phyloP scores from a whole-genome alignment of 495 filamentous ascomycete species.

The Apodospora peruviana region DNA sequence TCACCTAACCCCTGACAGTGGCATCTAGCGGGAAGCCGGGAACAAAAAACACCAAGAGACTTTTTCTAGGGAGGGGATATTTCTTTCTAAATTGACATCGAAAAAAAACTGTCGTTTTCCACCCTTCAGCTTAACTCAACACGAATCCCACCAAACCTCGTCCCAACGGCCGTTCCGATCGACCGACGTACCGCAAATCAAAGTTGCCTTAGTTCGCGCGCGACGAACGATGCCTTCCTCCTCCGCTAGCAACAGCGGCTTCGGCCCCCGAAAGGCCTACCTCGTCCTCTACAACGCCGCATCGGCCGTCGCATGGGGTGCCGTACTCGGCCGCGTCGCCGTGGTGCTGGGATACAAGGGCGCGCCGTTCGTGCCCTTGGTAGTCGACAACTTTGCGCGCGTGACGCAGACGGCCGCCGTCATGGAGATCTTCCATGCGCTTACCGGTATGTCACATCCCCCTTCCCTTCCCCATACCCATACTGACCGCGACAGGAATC shows the following conservation, averaged over 20 bases:
- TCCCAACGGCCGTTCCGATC: too few species aligned
- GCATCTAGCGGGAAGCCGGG: too few species aligned
- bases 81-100: too few species aligned
- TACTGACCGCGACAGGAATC: conserved; percentile 45
- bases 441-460: conserved; percentile 47
- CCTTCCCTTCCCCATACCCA: not conserved
- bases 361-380: conserved; percentile 33
- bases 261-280: conserved; percentile 49
- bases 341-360: conserved; percentile 22
- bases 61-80: too few species aligned
- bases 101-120: too few species aligned
- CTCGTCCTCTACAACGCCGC: conserved; percentile 78
- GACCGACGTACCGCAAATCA: not conserved
- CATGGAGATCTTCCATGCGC: conserved; percentile 77
- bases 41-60: too few species aligned
- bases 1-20: too few species aligned
- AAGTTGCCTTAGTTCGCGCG: too few species aligned
- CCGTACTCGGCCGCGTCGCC: conserved; percentile 56
- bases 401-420: conserved; percentile 78
- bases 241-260: not conserved
- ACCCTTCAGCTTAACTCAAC: too few species aligned
- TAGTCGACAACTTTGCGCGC: conserved; percentile 59
- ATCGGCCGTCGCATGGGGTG: conserved; percentile 68
- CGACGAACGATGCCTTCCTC: not conserved
- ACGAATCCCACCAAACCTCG: too few species aligned